Evolutionary conservation across 2,329 filamentous ascomycete species (phyloP).

Genomic region (Diaporthe ampelina): DNA sequence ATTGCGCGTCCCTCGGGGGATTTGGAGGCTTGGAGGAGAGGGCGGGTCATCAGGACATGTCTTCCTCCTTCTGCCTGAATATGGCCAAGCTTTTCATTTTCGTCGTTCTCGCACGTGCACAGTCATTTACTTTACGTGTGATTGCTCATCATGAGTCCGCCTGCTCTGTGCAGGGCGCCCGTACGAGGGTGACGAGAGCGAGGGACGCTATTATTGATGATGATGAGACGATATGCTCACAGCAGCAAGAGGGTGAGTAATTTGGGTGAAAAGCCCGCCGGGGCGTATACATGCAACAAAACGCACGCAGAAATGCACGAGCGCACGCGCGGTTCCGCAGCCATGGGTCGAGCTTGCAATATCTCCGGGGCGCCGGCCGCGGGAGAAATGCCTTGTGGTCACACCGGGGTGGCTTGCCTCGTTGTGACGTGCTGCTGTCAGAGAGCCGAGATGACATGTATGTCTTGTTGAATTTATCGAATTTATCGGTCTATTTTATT

Average conservation of each 20-base stretch:
- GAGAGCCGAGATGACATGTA: too few relatives aligned
- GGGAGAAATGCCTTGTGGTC: slow-evolving; percentile 23
- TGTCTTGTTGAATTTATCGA: slow-evolving; percentile 11
- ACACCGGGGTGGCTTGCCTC: slow-evolving; percentile 15
- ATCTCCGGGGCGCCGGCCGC: slow-evolving; percentile 21
- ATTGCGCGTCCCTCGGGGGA: slow-evolving; percentile 25
- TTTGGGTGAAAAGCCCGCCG: background rate
- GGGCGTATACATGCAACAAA: background rate
- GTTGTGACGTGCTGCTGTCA: slow-evolving; percentile 13
- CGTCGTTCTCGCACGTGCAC: background rate
- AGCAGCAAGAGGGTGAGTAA: background rate
- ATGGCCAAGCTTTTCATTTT: background rate
- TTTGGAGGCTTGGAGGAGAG: background rate
- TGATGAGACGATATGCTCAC: background rate
- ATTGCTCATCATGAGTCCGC: slow-evolving; percentile 5
- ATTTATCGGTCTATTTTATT: slow-evolving; percentile 12
- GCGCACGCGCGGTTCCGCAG: slow-evolving; percentile 9
- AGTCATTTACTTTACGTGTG: background rate
- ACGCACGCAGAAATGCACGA: background rate
- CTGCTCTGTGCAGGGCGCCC: background rate
- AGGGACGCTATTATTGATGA: background rate
- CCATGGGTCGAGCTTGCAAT: background rate
- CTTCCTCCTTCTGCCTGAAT: background rate
- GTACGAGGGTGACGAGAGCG: too few relatives aligned
- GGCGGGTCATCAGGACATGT: background rate